Conservation (phyloP, 345 rosid genomes). For the Barbarea vulgaris region DNA sequence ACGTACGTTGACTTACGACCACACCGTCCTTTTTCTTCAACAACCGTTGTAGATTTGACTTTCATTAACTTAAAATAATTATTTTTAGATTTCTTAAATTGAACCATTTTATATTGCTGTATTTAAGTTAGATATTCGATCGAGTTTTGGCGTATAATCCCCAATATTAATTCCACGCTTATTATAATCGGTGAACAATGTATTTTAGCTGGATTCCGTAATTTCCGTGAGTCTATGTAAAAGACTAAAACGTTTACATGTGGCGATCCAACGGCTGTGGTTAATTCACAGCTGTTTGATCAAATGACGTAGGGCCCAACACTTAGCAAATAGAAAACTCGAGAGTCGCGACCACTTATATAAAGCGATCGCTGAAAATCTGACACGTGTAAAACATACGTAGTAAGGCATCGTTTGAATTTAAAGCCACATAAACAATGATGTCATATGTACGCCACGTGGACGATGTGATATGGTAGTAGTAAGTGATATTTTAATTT, state of each 20-base stretch:
- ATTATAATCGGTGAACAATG: not conserved
- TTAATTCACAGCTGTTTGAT: slow-evolving; percentile 15
- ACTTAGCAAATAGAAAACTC: slow-evolving; percentile 17
- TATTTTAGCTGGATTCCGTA: slow-evolving; percentile 29
- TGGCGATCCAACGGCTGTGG: slow-evolving; percentile 32
- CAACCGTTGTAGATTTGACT: slow-evolving; percentile 13
- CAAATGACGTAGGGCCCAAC: not conserved
- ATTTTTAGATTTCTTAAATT: not conserved
- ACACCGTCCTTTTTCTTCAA: slow-evolving; percentile 29
- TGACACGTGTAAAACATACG: slow-evolving; percentile 25
- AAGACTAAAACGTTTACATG: slow-evolving; percentile 20
- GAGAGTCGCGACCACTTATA: slow-evolving; percentile 8
- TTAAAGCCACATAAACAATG: slow-evolving; percentile 13
- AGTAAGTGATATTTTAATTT: not conserved
- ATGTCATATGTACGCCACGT: slow-evolving; percentile 10
- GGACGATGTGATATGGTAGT: not conserved
- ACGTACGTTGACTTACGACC: slow-evolving; percentile 11
- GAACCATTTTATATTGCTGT: not conserved
- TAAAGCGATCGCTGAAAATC: slow-evolving; percentile 11
- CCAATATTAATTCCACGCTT: not conserved
- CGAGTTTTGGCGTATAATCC: slow-evolving; percentile 5
- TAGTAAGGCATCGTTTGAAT: slow-evolving; percentile 7
- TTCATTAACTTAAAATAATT: not conserved
- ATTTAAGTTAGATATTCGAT: not conserved
- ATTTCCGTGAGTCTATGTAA: slow-evolving; percentile 20